These are phyloP conservation scores for Vigna nakashimae DNA, from an alignment of 306 rosid species.

Conservation along the genomic window DNA sequence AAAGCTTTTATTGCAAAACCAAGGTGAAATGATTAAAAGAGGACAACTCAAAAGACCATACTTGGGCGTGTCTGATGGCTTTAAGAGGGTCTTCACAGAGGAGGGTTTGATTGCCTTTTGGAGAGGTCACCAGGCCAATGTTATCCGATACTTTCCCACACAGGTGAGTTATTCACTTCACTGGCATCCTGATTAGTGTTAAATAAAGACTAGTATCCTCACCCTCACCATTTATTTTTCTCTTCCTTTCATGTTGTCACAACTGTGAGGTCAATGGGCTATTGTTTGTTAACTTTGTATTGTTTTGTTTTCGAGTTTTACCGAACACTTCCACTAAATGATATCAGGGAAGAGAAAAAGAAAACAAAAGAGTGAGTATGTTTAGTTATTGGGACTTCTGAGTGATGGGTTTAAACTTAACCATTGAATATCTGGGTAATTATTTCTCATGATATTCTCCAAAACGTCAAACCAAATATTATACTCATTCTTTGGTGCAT, in stretches of 20 bases:
- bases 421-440: constrained; percentile 16
- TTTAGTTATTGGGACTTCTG: constrained; percentile 2
- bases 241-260: neutral
- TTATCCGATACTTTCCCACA: constrained; percentile 92
- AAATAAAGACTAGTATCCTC: neutral
- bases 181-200: constrained; percentile 17
- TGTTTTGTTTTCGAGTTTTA: neutral
- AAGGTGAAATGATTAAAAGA: constrained; percentile 91
- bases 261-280: constrained; percentile 18
- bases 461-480: neutral
- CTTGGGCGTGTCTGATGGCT: constrained; percentile 70
- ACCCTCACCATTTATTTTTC: neutral
- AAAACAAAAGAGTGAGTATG: constrained; percentile 15
- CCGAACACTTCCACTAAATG: neutral
- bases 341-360: constrained; percentile 5
- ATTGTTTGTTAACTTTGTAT: neutral
- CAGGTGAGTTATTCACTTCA: constrained; percentile 62
- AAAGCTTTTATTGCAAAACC: constrained; percentile 92
- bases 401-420: constrained; percentile 8
- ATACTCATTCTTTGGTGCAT: neutral
- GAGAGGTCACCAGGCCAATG: constrained; percentile 93
- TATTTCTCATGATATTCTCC: constrained; percentile 5
- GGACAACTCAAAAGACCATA: constrained; percentile 83
- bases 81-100: constrained; percentile 71
- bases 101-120: constrained; percentile 90